Conservation (phyloP, 805 yeast genomes). For the Ogataea parapolymorpha region DNA sequence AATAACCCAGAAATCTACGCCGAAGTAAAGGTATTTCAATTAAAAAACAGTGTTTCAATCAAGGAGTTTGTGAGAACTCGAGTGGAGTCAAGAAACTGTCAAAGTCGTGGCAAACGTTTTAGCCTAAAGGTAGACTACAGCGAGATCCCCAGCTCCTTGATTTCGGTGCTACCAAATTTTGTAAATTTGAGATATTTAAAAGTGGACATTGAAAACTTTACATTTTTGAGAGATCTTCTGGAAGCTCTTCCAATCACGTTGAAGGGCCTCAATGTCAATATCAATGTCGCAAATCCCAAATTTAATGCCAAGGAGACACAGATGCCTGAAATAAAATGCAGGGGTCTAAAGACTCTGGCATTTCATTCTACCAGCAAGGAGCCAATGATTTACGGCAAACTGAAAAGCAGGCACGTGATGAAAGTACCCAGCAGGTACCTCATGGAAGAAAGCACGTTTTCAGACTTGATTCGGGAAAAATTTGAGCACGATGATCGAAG, state of each 20-base stretch:
- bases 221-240: conserved; percentile 6
- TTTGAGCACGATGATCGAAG: conserved; percentile 9
- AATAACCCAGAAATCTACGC: conserved; percentile 12
- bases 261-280: conserved; percentile 18
- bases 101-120: neutral
- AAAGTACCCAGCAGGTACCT: conserved; percentile 13
- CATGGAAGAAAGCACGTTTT: conserved; percentile 11
- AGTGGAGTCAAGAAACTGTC: neutral
- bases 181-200: conserved; percentile 17
- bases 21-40: conserved; percentile 17
- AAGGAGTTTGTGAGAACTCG: conserved; percentile 1
- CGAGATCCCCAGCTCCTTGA: conserved; percentile 9
- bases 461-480: conserved; percentile 12
- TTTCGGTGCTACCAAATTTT: conserved; percentile 9
- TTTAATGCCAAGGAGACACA: conserved; percentile 7
- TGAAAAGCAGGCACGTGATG: conserved; percentile 16
- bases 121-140: neutral
- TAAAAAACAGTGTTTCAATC: conserved; percentile 11
- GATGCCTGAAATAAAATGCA: conserved; percentile 6
- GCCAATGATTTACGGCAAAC: conserved; percentile 17
- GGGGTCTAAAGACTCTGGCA: conserved; percentile 9
- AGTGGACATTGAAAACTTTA: conserved; percentile 14
- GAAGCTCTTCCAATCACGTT: conserved; percentile 15
- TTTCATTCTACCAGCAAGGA: conserved; percentile 11
- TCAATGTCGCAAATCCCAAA: conserved; percentile 11